These are phyloP conservation scores for Cercospora sp. DNA, from an alignment of 2,329 filamentous ascomycete genomes.

Conservation along the genomic window DNA sequence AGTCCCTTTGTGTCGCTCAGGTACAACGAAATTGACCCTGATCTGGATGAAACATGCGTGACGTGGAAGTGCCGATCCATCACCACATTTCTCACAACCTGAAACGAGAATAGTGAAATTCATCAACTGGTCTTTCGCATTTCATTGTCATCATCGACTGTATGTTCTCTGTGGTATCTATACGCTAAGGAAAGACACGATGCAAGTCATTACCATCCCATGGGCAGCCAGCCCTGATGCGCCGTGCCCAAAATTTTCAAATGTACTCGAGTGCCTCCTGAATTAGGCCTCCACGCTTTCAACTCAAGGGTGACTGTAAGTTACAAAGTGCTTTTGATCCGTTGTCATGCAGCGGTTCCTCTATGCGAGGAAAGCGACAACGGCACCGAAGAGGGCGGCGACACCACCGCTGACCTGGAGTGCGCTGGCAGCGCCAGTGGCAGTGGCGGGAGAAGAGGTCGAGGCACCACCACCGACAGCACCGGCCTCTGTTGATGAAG, in stretches of 20 bases:
- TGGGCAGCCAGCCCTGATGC: not conserved
- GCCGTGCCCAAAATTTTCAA: not conserved
- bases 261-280: not conserved
- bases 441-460: conserved; percentile 13
- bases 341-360: not conserved
- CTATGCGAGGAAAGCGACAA: conserved; percentile 27
- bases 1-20: not conserved
- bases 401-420: conserved; percentile 19
- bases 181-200: not conserved
- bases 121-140: not conserved
- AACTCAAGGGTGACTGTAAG: not conserved
- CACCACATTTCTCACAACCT: not conserved
- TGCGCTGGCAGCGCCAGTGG: conserved; percentile 16
- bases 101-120: not conserved
- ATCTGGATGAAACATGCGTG: not conserved
- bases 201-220: not conserved
- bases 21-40: not conserved
- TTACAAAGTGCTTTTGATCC: not conserved
- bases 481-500: conserved; percentile 20
- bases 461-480: conserved; percentile 16
- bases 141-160: not conserved
- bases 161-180: not conserved
- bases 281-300: not conserved
- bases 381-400: conserved; percentile 21
- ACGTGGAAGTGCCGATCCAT: not conserved